Evolutionary conservation across 176 grass and related monocot species (phyloP), one percentile per base, ranked within the genome.

Genomic region (Cocos nucifera): DNA sequence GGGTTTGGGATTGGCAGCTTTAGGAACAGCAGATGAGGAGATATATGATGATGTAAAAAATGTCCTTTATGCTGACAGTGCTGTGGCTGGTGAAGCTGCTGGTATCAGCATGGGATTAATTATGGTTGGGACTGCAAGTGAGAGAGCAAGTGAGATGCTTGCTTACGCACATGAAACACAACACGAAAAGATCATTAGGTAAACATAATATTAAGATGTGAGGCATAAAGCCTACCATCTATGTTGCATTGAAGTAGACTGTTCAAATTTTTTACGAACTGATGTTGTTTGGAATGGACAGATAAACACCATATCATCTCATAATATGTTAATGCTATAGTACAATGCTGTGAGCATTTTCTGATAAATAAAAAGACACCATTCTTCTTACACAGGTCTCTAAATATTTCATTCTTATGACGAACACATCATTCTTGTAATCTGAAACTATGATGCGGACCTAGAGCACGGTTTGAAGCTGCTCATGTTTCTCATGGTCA

Each of bases 171-270:
- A 98, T 73, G 93, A 98, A 72, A 98, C 93, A 55, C 93, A 98
- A 35, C 93, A 98, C 83, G 93, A 98, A 69, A 98, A 98, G 27
- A 98, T 98, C 73, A 98, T 98, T 59, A 88, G 93, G 93, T 92
- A 73, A 70, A 49, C 24, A 9, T 32, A 12, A 44, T 70, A 50
- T 58, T 49, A 44, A 44, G 10, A 2, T 12, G 10, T 14, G 2
- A 12, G 35, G 35, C 9, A 44, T 44, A 44, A 44, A 44, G 9
- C 8, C 10, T 44, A 14, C 10, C 10, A 44, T 44, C 1, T 12
- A 44, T 14, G 35, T 12, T 44, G 35, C 35, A 44, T 44, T 44
- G 32, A 44, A 44, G 10, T 44, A 9, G 35, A 44, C 2, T 44
- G 14, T 44, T 44, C 10, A 14, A 44, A 12, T 44, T 14, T 44